Conservation (phyloP, 805 yeast genomes). For the Hanseniaspora occidentalis region DNA sequence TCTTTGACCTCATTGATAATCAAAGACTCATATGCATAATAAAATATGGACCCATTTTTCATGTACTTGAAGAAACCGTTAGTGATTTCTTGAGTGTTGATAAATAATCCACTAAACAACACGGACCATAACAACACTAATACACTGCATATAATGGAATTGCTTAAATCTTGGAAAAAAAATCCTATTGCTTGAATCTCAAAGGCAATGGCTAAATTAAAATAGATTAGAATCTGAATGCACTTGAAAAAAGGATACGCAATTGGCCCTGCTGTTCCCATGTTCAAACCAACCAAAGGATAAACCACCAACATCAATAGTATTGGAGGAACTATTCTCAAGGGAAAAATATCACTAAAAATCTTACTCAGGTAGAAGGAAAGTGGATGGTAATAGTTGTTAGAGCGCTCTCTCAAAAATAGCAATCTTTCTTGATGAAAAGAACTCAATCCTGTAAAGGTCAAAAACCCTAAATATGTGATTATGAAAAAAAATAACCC, state of each 20-base stretch:
- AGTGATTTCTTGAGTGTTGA: slow-evolving; percentile 62
- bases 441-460: slow-evolving; percentile 82
- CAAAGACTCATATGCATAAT: slow-evolving; percentile 89
- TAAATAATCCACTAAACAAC: slow-evolving; percentile 85
- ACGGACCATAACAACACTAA: slow-evolving; percentile 72
- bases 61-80: slow-evolving; percentile 50
- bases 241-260: slow-evolving; percentile 63
- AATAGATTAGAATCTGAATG: slow-evolving; percentile 56
- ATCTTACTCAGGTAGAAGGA: slow-evolving; percentile 81
- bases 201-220: slow-evolving; percentile 76
- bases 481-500: slow-evolving; percentile 87
- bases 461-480: slow-evolving; percentile 87
- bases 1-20: slow-evolving; percentile 87
- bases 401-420: slow-evolving; percentile 86
- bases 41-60: slow-evolving; percentile 81
- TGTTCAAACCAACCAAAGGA: slow-evolving; percentile 80
- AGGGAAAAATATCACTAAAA: slow-evolving; percentile 82
- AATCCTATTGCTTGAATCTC: slow-evolving; percentile 85
- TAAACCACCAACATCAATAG: slow-evolving; percentile 68
- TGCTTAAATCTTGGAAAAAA: slow-evolving; percentile 75
- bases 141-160: slow-evolving; percentile 82
- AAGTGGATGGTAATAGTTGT: slow-evolving; percentile 81
- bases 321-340: slow-evolving; percentile 86
- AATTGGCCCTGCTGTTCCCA: slow-evolving; percentile 27
- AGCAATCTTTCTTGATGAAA: slow-evolving; percentile 82